These are phyloP conservation scores for Aspergillus udagawae DNA, from an alignment of 2,329 filamentous ascomycete species.

Conservation along the genomic window DNA sequence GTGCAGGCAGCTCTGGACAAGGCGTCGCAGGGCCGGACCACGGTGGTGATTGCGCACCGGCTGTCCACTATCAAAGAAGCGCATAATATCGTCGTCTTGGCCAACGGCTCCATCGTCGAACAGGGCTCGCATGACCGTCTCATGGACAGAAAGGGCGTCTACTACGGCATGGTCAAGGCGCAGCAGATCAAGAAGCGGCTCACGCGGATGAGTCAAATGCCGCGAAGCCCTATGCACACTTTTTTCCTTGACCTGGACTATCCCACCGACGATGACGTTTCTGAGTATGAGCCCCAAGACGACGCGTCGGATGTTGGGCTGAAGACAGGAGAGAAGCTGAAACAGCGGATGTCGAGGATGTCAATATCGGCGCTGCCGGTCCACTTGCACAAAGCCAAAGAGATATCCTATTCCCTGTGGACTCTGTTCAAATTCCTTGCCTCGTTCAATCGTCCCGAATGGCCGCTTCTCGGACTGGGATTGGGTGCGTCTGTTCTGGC, in stretches of 20 bases:
- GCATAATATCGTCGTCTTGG: conserved; percentile 88
- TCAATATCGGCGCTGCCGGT: background rate
- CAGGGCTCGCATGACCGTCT: conserved; percentile 78
- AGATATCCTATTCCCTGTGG: conserved; percentile 59
- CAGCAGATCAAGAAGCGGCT: background rate
- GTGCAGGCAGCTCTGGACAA: conserved; percentile 84
- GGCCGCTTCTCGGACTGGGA: conserved; percentile 66
- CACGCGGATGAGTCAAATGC: background rate
- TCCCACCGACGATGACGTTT: background rate
- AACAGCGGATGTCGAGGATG: background rate
- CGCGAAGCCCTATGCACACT: background rate
- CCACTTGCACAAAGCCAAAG: background rate
- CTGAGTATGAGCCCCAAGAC: background rate
- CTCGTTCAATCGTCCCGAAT: conserved; percentile 72
- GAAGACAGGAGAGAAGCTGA: background rate
- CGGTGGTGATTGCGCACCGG: conserved; percentile 84
- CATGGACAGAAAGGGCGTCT: conserved; percentile 63
- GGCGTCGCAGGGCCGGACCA: conserved; percentile 78
- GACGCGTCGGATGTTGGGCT: background rate
- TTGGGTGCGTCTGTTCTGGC: conserved; percentile 66
- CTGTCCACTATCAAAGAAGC: conserved; percentile 83
- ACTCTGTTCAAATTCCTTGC: conserved; percentile 74
- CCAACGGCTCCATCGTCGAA: conserved; percentile 72
- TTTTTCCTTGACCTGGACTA: background rate
- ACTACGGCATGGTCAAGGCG: conserved; percentile 64